Conservation (phyloP, 495 filamentous ascomycete species). For the Hyaloscypha hepaticicola region DNA sequence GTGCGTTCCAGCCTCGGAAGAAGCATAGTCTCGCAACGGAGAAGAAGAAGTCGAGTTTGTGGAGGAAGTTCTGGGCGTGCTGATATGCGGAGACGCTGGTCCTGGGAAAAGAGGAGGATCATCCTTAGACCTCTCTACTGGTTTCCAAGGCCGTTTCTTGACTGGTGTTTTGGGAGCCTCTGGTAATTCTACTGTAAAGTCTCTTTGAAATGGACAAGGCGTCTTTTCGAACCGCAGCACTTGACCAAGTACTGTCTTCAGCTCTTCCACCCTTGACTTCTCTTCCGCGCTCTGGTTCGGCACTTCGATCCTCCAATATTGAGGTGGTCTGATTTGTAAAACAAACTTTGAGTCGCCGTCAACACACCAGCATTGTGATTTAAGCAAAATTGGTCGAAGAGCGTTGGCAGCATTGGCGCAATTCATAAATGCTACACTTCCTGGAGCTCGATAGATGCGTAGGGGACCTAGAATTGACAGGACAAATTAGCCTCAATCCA, state of each 20-base stretch:
- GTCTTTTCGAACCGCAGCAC: conserved; percentile 85
- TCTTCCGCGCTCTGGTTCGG: conserved; percentile 63
- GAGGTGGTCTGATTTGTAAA: conserved; percentile 71
- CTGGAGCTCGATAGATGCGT: conserved; percentile 75
- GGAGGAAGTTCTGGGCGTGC: not conserved
- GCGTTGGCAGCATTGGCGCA: conserved; percentile 65
- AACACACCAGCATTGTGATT: conserved; percentile 90
- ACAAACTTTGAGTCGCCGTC: conserved; percentile 80
- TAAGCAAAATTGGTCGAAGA: conserved; percentile 80
- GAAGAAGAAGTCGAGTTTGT: not conserved
- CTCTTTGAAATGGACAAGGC: conserved; percentile 76
- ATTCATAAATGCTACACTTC: conserved; percentile 80
- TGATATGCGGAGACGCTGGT: not conserved
- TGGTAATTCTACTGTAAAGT: conserved; percentile 73
- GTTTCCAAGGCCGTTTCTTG: conserved; percentile 69
- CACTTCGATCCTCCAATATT: conserved; percentile 88
- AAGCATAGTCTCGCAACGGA: not conserved
- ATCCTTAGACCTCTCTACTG: conserved; percentile 41
- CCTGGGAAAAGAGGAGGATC: conserved; percentile 1
- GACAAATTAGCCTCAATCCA: conserved; percentile 1
- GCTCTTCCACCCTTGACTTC: conserved; percentile 52
- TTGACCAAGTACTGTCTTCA: conserved; percentile 67
- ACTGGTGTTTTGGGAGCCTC: conserved; percentile 63
- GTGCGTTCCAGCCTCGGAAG: not conserved
- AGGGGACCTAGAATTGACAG: conserved; percentile 57